phyloP scores from a whole-genome alignment of 164 flowering plant species.

The Macadamia tetraphylla region DNA sequence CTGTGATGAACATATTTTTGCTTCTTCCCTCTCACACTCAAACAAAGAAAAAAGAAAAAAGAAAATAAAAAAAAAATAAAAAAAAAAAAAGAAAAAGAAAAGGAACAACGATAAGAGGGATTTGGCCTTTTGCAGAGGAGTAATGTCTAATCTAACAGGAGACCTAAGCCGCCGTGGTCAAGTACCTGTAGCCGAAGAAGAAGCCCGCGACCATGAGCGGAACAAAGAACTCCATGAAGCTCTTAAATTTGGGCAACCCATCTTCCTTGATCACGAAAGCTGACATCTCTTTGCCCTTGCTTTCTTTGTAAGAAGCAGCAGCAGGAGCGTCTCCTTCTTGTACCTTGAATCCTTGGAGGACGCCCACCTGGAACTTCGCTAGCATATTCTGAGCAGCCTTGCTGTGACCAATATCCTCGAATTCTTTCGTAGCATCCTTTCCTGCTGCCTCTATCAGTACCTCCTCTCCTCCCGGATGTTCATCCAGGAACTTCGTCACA shows the following conservation, averaged over 20 bases:
- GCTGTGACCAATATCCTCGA: constrained; percentile 44
- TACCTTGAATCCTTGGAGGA: constrained; percentile 25
- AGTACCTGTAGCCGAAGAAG: constrained; percentile 26
- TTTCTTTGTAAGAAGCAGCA: constrained; percentile 9
- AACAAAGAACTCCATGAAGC: constrained; percentile 29
- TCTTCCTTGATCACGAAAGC: constrained; percentile 42
- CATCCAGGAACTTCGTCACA: constrained; percentile 44
- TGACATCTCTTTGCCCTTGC: constrained; percentile 30
- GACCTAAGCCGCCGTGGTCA: constrained; percentile 7
- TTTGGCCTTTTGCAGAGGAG: background rate
- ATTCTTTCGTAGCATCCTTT: constrained; percentile 45
- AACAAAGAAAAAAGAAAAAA: background rate
- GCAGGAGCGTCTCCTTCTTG: constrained; percentile 8
- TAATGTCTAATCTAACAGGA: background rate
- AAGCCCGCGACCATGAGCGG: constrained; percentile 30
- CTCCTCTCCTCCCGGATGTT: constrained; percentile 50
- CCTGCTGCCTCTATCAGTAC: constrained; percentile 42
- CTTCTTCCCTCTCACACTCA: background rate
- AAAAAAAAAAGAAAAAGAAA: background rate
- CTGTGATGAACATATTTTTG: too few relatives aligned
- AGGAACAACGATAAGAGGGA: too few relatives aligned
- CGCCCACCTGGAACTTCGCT: constrained; percentile 41
- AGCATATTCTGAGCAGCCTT: constrained; percentile 35
- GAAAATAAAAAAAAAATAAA: too few relatives aligned
- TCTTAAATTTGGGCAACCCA: constrained; percentile 9